phyloP scores from a whole-genome alignment of 1,139 yeast species.

The Pichia sorboxylosa region DNA sequence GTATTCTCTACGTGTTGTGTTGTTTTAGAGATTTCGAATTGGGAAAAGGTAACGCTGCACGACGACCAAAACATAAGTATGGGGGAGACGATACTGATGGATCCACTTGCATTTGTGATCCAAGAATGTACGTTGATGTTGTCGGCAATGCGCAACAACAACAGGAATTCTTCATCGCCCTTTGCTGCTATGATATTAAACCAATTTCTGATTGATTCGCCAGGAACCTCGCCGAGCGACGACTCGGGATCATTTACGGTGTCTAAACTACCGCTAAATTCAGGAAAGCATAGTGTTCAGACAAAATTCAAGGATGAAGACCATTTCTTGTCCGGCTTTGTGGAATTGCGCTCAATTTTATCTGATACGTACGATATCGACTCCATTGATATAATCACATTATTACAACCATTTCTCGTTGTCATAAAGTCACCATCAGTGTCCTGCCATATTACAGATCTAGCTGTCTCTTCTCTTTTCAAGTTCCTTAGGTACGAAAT shows the following conservation, averaged over 20 bases:
- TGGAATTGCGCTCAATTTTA: constrained; percentile 64
- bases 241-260: no score
- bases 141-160: constrained; percentile 82
- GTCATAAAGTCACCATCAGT: constrained; percentile 81
- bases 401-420: constrained; percentile 76
- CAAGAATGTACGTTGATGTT: constrained; percentile 82
- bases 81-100: constrained; percentile 21
- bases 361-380: constrained; percentile 42
- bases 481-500: constrained; percentile 56
- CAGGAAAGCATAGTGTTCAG: constrained; percentile 4
- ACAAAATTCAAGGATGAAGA: constrained; percentile 28
- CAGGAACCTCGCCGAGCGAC: neutral
- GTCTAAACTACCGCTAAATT: constrained; percentile 11
- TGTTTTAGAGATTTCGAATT: no score
- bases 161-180: constrained; percentile 55
- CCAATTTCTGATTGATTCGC: constrained; percentile 26
- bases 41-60: no score
- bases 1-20: no score
- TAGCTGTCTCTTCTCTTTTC: constrained; percentile 66
- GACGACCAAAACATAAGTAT: no score
- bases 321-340: constrained; percentile 71
- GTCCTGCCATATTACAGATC: constrained; percentile 73
- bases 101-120: constrained; percentile 73
- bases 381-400: constrained; percentile 57
- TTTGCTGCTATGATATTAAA: constrained; percentile 74